These are phyloP conservation scores for Emericellopsis atlantica DNA, from an alignment of 2,329 filamentous ascomycete species.

Conservation along the genomic window DNA sequence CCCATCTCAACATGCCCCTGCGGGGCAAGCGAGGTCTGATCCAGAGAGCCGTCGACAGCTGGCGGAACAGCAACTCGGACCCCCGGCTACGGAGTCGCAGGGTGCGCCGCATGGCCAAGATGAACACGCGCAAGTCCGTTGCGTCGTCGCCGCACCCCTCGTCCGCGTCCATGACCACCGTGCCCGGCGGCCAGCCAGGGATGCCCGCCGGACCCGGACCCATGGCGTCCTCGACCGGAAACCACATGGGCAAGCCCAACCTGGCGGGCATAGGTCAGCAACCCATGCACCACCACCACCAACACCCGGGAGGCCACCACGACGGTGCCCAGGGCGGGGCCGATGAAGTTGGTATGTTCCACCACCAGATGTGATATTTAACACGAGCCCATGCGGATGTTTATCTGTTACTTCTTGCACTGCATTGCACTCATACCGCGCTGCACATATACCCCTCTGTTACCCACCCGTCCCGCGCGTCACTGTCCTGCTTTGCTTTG, in stretches of 20 bases:
- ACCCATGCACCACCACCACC: slow-evolving; percentile 55
- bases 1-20: slow-evolving; percentile 80
- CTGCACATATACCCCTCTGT: neutral
- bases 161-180: slow-evolving; percentile 48
- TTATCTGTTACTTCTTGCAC: slow-evolving; percentile 9
- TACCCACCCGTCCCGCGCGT: neutral
- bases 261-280: slow-evolving; percentile 51
- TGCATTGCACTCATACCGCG: slow-evolving; percentile 3
- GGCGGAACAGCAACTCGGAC: slow-evolving; percentile 98
- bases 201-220: slow-evolving; percentile 49
- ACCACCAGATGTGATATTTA: slow-evolving; percentile 72
- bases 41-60: slow-evolving; percentile 93
- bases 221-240: slow-evolving; percentile 43
- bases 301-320: slow-evolving; percentile 6
- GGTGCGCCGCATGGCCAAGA: slow-evolving; percentile 91
- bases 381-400: slow-evolving; percentile 14
- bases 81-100: slow-evolving; percentile 79
- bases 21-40: slow-evolving; percentile 92
- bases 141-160: slow-evolving; percentile 43
- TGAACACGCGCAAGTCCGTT: slow-evolving; percentile 72
- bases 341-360: slow-evolving; percentile 97
- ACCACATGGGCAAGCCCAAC: slow-evolving; percentile 51
- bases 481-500: neutral
- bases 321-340: slow-evolving; percentile 48
- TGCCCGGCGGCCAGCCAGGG: slow-evolving; percentile 51